Evolutionary conservation across 108 stramenopile genomes (phyloP).

Genomic region (Chaetoceros tenuissimus): DNA sequence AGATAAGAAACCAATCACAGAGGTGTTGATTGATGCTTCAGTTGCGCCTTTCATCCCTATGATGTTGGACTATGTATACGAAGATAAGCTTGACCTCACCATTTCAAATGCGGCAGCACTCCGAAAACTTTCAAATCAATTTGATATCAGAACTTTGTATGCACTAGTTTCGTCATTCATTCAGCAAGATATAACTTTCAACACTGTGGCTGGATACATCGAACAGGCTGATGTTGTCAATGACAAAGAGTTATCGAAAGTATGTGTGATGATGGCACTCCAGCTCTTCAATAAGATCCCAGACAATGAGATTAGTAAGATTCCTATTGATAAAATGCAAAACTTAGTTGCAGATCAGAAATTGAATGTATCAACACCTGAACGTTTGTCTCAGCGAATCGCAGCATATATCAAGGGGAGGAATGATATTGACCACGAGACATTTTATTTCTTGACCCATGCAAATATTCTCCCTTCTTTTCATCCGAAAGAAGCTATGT

Average conservation of each 20-base stretch:
- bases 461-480: conserved; percentile 22
- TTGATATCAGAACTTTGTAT: conserved; percentile 26
- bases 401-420: conserved; percentile 13
- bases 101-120: conserved; percentile 21
- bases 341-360: conserved; percentile 22
- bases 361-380: conserved; percentile 10
- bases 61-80: conserved; percentile 29
- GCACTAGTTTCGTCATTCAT: not conserved
- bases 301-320: conserved; percentile 7
- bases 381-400: conserved; percentile 15
- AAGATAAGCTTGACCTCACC: conserved; percentile 8
- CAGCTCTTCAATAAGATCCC: conserved; percentile 21
- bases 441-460: conserved; percentile 30
- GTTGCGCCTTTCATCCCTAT: conserved; percentile 18
- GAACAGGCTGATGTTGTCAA: conserved; percentile 20
- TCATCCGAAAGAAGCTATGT: conserved; percentile 19
- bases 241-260: conserved; percentile 22
- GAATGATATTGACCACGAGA: conserved; percentile 16
- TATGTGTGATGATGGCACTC: conserved; percentile 15
- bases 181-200: not conserved
- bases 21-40: conserved; percentile 18
- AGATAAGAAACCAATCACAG: conserved; percentile 11
- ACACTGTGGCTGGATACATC: conserved; percentile 13
- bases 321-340: conserved; percentile 20
- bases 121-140: conserved; percentile 23